Percentiles rank a stretch among this genome's conserved stretches.
These are phyloP conservation scores for Prunus padus DNA, from an alignment of 306 rosid species.

Conservation along the genomic window DNA sequence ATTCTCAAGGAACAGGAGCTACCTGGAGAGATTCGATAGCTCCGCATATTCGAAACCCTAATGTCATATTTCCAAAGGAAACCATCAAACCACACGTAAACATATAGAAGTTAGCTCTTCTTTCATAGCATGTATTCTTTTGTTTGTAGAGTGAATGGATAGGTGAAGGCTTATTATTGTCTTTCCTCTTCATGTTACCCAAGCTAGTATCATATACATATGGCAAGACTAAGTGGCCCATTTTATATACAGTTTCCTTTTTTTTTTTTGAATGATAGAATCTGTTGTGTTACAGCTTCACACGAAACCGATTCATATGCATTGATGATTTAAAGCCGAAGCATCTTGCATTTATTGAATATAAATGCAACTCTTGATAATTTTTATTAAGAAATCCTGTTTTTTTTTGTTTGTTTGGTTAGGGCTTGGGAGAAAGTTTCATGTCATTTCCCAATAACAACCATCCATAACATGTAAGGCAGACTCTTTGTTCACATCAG, in stretches of 20 bases:
- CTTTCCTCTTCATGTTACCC: neutral
- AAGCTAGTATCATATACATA: too few species aligned
- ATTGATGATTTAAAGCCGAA: neutral
- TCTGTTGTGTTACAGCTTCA: neutral
- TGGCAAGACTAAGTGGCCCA: neutral
- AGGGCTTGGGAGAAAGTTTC: neutral
- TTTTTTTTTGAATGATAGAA: neutral
- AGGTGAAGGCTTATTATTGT: neutral
- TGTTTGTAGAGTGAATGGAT: slow-evolving; percentile 18
- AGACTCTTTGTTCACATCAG: neutral
- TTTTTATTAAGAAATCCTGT: too few species aligned
- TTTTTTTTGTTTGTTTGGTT: neutral
- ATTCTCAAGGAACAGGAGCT: slow-evolving; percentile 23
- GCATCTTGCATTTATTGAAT: neutral
- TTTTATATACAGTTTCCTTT: neutral
- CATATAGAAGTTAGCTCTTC: slow-evolving; percentile 11
- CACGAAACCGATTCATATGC: neutral
- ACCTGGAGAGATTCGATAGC: slow-evolving; percentile 18
- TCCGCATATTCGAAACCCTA: slow-evolving; percentile 59
- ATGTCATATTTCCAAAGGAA: slow-evolving; percentile 49
- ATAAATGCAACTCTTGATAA: too few species aligned
- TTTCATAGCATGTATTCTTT: slow-evolving; percentile 23
- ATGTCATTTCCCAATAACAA: neutral
- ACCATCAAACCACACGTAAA: slow-evolving; percentile 13
- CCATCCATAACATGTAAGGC: neutral